A percentile compares a stretch with the other conserved stretches of the same genome.
phyloP scores from a whole-genome alignment of 2,329 filamentous ascomycete genomes.

The Neopestalotiopsis sp. region DNA sequence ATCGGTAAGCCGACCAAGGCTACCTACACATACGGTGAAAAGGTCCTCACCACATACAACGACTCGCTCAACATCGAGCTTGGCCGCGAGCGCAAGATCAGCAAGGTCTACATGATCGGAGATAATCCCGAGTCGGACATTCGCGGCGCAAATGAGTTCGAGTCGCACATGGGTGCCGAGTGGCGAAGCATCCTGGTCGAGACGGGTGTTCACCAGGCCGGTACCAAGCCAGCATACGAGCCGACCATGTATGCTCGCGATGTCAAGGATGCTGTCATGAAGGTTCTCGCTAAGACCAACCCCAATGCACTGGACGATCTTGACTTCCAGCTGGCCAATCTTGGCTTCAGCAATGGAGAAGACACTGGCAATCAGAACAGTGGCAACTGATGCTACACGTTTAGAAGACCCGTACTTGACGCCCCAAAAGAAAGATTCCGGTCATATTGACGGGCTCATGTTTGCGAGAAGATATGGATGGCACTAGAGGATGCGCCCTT shows the following conservation, averaged over 20 bases:
- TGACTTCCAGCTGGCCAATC: background rate
- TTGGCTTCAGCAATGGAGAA: background rate
- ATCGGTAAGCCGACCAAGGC: slow-evolving; percentile 69
- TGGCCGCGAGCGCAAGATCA: slow-evolving; percentile 28
- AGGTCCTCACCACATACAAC: slow-evolving; percentile 46
- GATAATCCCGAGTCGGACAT: slow-evolving; percentile 74
- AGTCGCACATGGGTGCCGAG: slow-evolving; percentile 56
- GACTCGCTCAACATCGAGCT: slow-evolving; percentile 19
- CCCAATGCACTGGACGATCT: background rate
- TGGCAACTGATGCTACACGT: too few relatives aligned
- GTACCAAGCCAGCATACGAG: slow-evolving; percentile 49
- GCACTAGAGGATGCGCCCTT: too few relatives aligned
- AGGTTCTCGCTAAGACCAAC: slow-evolving; percentile 41
- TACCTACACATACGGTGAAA: slow-evolving; percentile 73
- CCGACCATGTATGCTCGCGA: slow-evolving; percentile 64
- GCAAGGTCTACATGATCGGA: slow-evolving; percentile 76
- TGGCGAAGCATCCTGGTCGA: slow-evolving; percentile 72
- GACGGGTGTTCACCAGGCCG: slow-evolving; percentile 66
- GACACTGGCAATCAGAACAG: too few relatives aligned
- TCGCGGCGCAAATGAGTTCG: slow-evolving; percentile 67
- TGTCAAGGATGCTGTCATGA: slow-evolving; percentile 69
- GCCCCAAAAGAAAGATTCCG: too few relatives aligned
- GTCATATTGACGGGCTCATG: too few relatives aligned
- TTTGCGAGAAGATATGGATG: too few relatives aligned
- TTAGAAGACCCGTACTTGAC: too few relatives aligned